Base-by-base conservation (phyloP, 2,329 filamentous ascomycete genomes). In the Colletotrichum destructivum region DNA sequence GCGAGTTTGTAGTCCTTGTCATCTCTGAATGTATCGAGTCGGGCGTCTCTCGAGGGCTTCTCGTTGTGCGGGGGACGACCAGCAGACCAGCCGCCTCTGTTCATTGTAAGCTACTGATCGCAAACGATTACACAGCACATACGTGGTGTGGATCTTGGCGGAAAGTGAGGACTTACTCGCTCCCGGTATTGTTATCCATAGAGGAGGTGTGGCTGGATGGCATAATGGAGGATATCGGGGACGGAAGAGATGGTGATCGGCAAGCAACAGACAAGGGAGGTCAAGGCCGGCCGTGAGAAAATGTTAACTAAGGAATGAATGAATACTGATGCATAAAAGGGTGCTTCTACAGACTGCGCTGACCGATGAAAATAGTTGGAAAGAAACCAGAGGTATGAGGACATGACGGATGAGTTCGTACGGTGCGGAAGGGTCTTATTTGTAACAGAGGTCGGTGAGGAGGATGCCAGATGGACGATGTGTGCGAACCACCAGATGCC, bases 1-100 rank as follows among this genome's bases (percentile, higher is more conserved):
- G 49, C 13, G 11, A 57, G 57, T 26, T 57, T 18, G n/a, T 71
- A 46, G 38, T 15, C 35, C 13, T 26, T 62, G 46, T 71, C 57
- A 3, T 16, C 23, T 18, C 31, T 15, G 57, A 47, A 71, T 5
- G 2, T 68, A 4, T 11, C 57, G 21, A 62, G 5, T 15, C 69
- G 69, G 8, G 7, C 3, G 44, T 71, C 21, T 38, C 64, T 55
- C 13, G 51, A 63, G 62, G 51, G 9, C 8, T 56, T 64, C 26
- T 38, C 23, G 40, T 56, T 21, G 23, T 40, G 31, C 13, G 40
- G 16, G 16, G 38, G n/a, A 26, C 38, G 40, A 9, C 31, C 42
- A 18, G 23, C 35, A 54, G 49, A 44, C 46, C n/a, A 26, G 46
- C 60, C 40, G 31, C 46, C 12, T 2, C 60, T 62, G 11, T 13